phyloP scores from a whole-genome alignment of 1,284 basidiomycete species.

The Phenoliferia sp. region DNA sequence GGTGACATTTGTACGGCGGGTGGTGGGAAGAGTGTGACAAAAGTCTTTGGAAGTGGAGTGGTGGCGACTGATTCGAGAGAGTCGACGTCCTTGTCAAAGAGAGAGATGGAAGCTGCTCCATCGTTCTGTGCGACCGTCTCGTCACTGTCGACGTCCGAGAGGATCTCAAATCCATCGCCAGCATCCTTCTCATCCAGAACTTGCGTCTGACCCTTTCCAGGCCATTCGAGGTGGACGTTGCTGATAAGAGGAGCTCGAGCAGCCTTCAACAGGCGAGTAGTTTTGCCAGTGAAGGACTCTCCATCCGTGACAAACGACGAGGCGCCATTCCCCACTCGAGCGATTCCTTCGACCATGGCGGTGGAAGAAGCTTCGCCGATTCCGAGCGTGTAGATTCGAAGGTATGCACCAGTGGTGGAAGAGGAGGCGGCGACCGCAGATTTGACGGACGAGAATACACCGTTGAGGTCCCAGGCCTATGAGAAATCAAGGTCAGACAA shows the following conservation, averaged over 20 bases:
- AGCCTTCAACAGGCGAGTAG: slow-evolving; percentile 10
- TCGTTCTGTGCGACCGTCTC: not conserved
- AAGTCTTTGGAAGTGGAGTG: not conserved
- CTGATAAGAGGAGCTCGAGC: slow-evolving; percentile 10
- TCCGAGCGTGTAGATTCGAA: slow-evolving; percentile 37
- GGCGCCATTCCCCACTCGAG: slow-evolving; percentile 16
- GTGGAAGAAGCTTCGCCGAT: slow-evolving; percentile 27
- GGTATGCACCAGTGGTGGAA: not conserved
- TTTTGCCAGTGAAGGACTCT: slow-evolving; percentile 23
- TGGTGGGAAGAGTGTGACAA: slow-evolving; percentile 1
- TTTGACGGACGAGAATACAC: slow-evolving; percentile 17
- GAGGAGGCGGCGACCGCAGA: not conserved
- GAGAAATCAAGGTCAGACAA: not conserved
- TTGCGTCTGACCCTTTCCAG: not conserved
- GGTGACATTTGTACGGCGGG: slow-evolving; percentile 11
- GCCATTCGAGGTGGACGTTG: slow-evolving; percentile 8
- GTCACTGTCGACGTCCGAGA: not conserved
- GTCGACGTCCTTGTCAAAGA: slow-evolving; percentile 16
- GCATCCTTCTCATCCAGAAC: not conserved
- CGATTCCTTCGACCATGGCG: slow-evolving; percentile 23
- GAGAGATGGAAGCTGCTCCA: not conserved
- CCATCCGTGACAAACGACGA: slow-evolving; percentile 19
- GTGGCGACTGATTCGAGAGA: not conserved
- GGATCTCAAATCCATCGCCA: slow-evolving; percentile 3
- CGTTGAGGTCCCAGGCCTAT: slow-evolving; percentile 29